Conservation (phyloP, 805 yeast species). For the Saturnispora hagleri region DNA sequence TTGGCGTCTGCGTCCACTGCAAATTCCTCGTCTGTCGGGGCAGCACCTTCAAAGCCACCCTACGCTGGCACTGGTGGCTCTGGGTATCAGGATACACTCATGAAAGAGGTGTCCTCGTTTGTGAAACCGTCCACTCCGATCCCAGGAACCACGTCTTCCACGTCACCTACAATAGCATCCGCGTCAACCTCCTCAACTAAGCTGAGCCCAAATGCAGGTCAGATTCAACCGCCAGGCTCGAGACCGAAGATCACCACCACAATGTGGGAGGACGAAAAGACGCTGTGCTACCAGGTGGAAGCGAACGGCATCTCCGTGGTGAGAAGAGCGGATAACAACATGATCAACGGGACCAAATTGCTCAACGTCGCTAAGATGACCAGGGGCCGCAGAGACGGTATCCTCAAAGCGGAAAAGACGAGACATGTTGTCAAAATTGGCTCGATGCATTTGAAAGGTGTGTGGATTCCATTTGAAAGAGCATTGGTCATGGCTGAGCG, state of each 20-base stretch:
- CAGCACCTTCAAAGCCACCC: neutral
- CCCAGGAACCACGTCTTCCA: neutral
- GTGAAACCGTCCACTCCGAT: neutral
- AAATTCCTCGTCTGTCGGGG: conserved; percentile 6
- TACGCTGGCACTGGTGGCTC: neutral
- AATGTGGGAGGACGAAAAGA: conserved; percentile 70
- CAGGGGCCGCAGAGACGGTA: conserved; percentile 65
- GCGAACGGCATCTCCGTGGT: conserved; percentile 60
- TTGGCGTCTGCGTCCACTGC: conserved; percentile 7
- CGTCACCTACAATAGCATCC: conserved; percentile 1
- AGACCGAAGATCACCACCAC: conserved; percentile 60
- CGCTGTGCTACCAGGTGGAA: conserved; percentile 64
- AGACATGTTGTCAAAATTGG: conserved; percentile 67
- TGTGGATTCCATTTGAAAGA: conserved; percentile 68
- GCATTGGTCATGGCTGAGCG: conserved; percentile 62
- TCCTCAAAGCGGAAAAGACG: conserved; percentile 54
- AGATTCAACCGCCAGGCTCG: conserved; percentile 32
- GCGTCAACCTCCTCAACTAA: conserved; percentile 9
- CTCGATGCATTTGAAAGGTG: conserved; percentile 68
- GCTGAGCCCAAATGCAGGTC: conserved; percentile 28
- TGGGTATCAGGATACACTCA: neutral
- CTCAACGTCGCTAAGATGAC: conserved; percentile 67
- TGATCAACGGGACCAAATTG: conserved; percentile 64
- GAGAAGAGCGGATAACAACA: conserved; percentile 61
- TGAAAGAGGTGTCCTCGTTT: neutral